Base-by-base conservation (phyloP, 2,329 filamentous ascomycete genomes). In the Niveomyces coronatus region DNA sequence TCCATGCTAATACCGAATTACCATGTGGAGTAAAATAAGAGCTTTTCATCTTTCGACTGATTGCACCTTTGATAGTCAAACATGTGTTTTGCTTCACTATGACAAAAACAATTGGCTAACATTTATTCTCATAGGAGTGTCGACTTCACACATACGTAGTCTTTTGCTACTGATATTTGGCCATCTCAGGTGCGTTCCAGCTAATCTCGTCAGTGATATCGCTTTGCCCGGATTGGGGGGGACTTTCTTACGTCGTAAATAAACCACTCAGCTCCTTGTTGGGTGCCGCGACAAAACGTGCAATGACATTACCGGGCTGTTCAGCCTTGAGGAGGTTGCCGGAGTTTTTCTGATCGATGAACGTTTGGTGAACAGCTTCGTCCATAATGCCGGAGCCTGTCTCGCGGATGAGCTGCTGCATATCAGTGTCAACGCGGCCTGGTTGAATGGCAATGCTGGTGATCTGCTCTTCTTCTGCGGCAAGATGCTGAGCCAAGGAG, bases 1-100 rank as follows among this genome's bases (percentile, higher is more conserved):
- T 82, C 77, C 76, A 82, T 84, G 79, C 79, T 84, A 83, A 83
- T 75, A 64, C 81, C 69, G 79, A 85, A 76, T 54, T 54, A 51
- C 50, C 54, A 74, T 78, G 74, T 82, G 72, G 76, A 82, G 64
- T 63, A 67, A 74, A 68, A 65, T 70, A 71, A 70, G 72, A 76
- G 72, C 79, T 84, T 84, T 85, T 85, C 80, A 85, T 84, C 80
- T 84, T 84, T 84, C 79, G 71, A 71, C 79, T 85, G 81, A 85
- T 56, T 57, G 53, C 54, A 39, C n/a, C n/a, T n/a, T n/a, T n/a
- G n/a, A n/a, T n/a, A n/a, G n/a, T 42, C 43, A 45, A 46, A 35
- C 45, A 47, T 47, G 44, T 47, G 40, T 39, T 15, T 44, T 47
- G 31, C 44, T 37, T 49, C 22, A 36, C 43, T 42, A 26, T 35